phyloP scores from a whole-genome alignment of 106 monocot species.

The Hemerocallis citrina region DNA sequence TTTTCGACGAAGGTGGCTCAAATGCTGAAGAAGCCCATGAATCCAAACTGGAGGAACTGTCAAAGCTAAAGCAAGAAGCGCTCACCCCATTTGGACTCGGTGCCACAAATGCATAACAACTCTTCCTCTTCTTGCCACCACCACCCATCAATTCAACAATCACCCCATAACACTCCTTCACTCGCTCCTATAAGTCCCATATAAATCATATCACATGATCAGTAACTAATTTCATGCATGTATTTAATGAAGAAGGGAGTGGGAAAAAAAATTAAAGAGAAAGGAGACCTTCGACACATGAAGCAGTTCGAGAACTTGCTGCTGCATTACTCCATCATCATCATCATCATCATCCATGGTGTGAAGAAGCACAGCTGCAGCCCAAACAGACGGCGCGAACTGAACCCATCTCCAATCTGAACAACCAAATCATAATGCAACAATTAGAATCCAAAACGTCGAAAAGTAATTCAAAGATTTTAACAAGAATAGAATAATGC shows the following conservation, averaged over 20 bases:
- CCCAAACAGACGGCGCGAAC: constrained; percentile 60
- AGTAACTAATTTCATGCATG: not conserved
- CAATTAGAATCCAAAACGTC: constrained; percentile 8
- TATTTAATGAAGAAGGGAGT: not conserved
- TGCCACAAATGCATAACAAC: constrained; percentile 14
- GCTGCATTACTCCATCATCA: constrained; percentile 1
- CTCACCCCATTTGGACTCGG: constrained; percentile 39
- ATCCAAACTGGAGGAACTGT: constrained; percentile 21
- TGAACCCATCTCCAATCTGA: constrained; percentile 76
- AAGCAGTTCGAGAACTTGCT: constrained; percentile 27
- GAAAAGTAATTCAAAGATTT: no score
- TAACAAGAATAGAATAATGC: no score
- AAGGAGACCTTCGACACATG: constrained; percentile 34
- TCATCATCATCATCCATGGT: constrained; percentile 14
- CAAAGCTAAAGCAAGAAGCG: constrained; percentile 38
- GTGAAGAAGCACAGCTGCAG: constrained; percentile 50
- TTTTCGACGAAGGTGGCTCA: constrained; percentile 12
- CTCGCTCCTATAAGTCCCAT: constrained; percentile 27
- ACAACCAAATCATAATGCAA: no score
- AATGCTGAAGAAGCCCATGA: constrained; percentile 15
- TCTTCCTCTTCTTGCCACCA: constrained; percentile 10
- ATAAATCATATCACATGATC: not conserved
- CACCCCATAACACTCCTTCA: constrained; percentile 24
- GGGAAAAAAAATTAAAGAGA: not conserved
- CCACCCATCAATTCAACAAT: constrained; percentile 20